Evolutionary conservation across 2,329 filamentous ascomycete genomes (phyloP).

Genomic region (Akanthomyces muscarius): DNA sequence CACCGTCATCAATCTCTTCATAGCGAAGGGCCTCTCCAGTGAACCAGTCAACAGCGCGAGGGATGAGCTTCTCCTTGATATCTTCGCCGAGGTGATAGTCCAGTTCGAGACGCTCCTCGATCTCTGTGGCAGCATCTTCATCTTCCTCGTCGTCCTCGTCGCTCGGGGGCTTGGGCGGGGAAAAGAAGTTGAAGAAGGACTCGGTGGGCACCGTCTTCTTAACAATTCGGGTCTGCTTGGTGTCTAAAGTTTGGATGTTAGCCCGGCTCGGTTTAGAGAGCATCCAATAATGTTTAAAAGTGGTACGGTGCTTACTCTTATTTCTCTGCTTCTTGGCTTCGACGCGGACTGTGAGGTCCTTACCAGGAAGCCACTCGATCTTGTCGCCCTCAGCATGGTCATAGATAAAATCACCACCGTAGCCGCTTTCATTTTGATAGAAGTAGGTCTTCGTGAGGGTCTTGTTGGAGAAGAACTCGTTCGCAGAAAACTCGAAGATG

Average conservation of each 20-base stretch:
- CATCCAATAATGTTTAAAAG: background rate
- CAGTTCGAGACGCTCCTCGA: conserved; percentile 95
- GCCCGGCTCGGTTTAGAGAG: background rate
- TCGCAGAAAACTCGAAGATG: conserved; percentile 94
- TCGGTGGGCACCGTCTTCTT: conserved; percentile 99
- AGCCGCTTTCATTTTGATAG: conserved; percentile 98
- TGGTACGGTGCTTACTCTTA: conserved; percentile 68
- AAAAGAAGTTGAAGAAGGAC: conserved; percentile 99
- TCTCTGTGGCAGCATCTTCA: conserved; percentile 77
- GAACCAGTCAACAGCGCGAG: conserved; percentile 98
- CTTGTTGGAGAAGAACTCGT: conserved; percentile 98
- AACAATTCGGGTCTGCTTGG: conserved; percentile 97
- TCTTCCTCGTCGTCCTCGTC: conserved; percentile 65
- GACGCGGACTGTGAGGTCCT: conserved; percentile 88
- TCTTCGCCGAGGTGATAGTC: conserved; percentile 99
- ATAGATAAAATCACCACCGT: conserved; percentile 99
- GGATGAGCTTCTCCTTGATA: conserved; percentile 99
- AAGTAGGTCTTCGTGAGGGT: conserved; percentile 96
- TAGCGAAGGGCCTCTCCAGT: conserved; percentile 96
- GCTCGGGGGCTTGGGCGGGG: conserved; percentile 79
- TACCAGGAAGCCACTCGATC: conserved; percentile 92
- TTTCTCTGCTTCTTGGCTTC: conserved; percentile 99
- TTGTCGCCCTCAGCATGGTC: conserved; percentile 98
- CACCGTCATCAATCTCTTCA: conserved; percentile 83
- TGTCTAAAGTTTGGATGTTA: conserved; percentile 57